Base-by-base conservation (phyloP, 257 asterid genomes). In the Henckelia pumila region DNA sequence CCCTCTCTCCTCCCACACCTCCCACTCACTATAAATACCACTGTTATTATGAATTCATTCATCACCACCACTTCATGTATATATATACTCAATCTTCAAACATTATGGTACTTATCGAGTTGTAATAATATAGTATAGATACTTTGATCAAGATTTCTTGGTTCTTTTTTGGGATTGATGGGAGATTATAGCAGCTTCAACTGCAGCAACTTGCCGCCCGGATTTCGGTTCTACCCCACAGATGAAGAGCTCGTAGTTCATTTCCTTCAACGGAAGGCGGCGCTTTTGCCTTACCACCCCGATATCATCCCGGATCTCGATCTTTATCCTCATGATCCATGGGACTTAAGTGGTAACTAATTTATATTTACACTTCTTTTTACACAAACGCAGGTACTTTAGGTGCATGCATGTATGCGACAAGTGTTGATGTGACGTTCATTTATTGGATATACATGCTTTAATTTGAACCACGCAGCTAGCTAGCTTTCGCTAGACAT, bases 251-350 rank as follows among this genome's bases (percentile, higher is more conserved):
- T 94, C 1, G 92, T 94, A 2, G 96, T 89, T 69, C 99, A 94
- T 69, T 94, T 94, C 89, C 99, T 94, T 76, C 95, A 85, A 29
- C 95, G 99, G 3, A 93, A 85, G 76, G 92, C 84, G n/a, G 76
- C 95, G 28, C 85, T 84, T 53, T 76, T 90, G 1, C 99, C 99
- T 22, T 88, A 89, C 75, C 88, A 91, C 65, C 96, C 97, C 0
- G 96, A 94, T 9, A 82, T 94, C 81, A 94, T 94, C 86, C 99
- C 99, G 1, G 99, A 94, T 70, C 99, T 94, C 44, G 95, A 87
- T 35, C 96, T 94, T 56, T 78, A 78, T 75, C 97, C 97, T 17
- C 84, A 87, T 47, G 97, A 94, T 70, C 99, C 99, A 14, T 94
- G 99, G 99, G 96, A 91, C 74, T 76, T 94, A 26, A 78, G 85